These are phyloP conservation scores for Kondoa malvinella DNA, from an alignment of 768 basidiomycete species.

Conservation along the genomic window DNA sequence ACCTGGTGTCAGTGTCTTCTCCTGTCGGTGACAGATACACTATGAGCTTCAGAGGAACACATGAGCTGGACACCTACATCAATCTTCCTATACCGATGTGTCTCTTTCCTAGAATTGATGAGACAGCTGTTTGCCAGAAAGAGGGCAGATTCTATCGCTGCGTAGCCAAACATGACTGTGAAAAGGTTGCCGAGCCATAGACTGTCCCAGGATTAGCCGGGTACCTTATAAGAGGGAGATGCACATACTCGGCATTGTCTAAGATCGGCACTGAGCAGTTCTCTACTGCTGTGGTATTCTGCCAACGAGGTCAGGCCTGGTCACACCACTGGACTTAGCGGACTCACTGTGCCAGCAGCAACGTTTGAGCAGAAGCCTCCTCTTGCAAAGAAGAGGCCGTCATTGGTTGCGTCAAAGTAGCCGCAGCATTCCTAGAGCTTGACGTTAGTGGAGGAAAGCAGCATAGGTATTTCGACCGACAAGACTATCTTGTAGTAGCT, in stretches of 20 bases:
- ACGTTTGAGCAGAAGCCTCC: not conserved
- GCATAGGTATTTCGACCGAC: not conserved
- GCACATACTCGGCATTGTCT: not conserved
- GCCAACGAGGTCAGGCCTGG: not conserved
- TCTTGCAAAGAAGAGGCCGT: conserved; percentile 6
- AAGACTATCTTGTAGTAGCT: conserved; percentile 17
- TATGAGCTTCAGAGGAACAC: not conserved
- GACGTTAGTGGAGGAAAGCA: not conserved
- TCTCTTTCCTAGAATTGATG: conserved; percentile 17
- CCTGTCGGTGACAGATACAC: not conserved
- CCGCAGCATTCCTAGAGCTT: conserved; percentile 10
- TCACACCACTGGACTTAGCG: not conserved
- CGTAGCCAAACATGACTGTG: conserved; percentile 20
- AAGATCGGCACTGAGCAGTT: not conserved
- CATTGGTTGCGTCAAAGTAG: conserved; percentile 9
- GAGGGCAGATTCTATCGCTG: conserved; percentile 14
- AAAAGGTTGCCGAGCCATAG: conserved; percentile 20
- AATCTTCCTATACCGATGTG: conserved; percentile 15
- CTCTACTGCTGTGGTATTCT: not conserved
- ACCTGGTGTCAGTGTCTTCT: not conserved
- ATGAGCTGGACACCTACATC: conserved; percentile 10
- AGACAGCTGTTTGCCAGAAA: conserved; percentile 20
- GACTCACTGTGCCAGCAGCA: not conserved
- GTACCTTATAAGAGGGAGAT: too few species aligned
- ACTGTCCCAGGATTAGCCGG: too few species aligned